phyloP scores from a whole-genome alignment of 768 basidiomycete species.

The Holtermanniella nyarrowii region DNA sequence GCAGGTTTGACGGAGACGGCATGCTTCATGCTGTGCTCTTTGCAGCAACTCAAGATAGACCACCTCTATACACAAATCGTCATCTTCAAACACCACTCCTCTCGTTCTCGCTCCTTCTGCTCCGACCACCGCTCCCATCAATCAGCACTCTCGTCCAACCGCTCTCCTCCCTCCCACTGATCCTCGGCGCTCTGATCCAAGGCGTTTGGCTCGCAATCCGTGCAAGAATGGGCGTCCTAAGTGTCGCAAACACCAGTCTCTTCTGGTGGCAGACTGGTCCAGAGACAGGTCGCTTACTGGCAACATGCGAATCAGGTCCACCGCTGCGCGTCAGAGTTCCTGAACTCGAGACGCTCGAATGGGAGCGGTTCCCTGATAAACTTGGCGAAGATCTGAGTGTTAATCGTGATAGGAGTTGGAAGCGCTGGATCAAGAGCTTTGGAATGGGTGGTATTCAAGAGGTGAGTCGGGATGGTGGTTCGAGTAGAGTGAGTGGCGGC shows the following conservation, averaged over 20 bases:
- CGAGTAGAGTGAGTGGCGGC: slow-evolving; percentile 10
- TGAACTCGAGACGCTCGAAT: slow-evolving; percentile 41
- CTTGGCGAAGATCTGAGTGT: slow-evolving; percentile 15
- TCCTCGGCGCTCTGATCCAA: slow-evolving; percentile 35
- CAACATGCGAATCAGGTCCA: slow-evolving; percentile 43
- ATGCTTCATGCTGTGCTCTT: slow-evolving; percentile 44
- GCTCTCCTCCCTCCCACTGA: slow-evolving; percentile 35
- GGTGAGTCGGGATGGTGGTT: slow-evolving; percentile 12
- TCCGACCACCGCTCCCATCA: slow-evolving; percentile 27
- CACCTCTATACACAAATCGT: slow-evolving; percentile 38
- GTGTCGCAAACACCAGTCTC: slow-evolving; percentile 42
- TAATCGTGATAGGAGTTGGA: slow-evolving; percentile 14
- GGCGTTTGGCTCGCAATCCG: slow-evolving; percentile 35
- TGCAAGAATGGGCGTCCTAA: slow-evolving; percentile 33
- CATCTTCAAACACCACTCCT: slow-evolving; percentile 32
- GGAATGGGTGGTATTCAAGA: slow-evolving; percentile 30
- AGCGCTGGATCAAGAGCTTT: slow-evolving; percentile 24
- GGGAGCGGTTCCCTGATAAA: slow-evolving; percentile 31
- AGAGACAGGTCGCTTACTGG: slow-evolving; percentile 34
- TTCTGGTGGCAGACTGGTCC: slow-evolving; percentile 39
- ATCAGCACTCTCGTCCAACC: slow-evolving; percentile 42
- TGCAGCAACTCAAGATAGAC: slow-evolving; percentile 4
- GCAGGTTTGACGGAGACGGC: slow-evolving; percentile 44
- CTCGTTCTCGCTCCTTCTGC: slow-evolving; percentile 25
- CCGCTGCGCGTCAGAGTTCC: slow-evolving; percentile 40